phyloP scores from a whole-genome alignment of 2,329 filamentous ascomycete genomes.

The Phyllosticta citribraziliensis region DNA sequence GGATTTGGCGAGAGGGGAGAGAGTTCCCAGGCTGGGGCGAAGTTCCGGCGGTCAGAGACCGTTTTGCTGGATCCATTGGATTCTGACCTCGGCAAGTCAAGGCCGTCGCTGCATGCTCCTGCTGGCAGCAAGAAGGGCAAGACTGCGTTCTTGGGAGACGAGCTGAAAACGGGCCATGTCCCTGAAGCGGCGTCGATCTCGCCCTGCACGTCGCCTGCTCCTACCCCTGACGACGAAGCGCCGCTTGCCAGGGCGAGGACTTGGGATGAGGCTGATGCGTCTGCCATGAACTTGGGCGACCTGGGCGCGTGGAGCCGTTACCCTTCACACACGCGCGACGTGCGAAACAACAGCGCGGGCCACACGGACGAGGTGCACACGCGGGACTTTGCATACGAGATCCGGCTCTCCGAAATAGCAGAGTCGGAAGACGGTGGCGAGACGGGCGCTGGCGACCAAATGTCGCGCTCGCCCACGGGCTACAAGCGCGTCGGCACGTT shows the following conservation, averaged over 20 bases:
- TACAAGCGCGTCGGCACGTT: not conserved
- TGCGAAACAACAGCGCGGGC: conserved; percentile 31
- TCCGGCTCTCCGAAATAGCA: conserved; percentile 15
- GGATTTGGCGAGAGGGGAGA: not conserved
- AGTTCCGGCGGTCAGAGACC: not conserved
- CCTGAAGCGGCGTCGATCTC: not conserved
- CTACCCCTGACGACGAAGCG: not conserved
- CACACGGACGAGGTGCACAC: conserved; percentile 28
- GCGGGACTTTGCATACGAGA: conserved; percentile 34
- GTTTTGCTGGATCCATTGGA: conserved; percentile 4
- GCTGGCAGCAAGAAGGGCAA: not conserved
- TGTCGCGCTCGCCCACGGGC: not conserved
- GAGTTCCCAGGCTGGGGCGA: not conserved
- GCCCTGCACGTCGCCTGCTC: not conserved
- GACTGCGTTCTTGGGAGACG: not conserved
- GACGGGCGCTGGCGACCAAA: conserved; percentile 16
- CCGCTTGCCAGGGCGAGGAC: not conserved
- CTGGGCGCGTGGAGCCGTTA: conserved; percentile 37
- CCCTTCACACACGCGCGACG: conserved; percentile 35
- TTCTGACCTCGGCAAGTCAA: not conserved
- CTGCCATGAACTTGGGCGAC: conserved; percentile 1
- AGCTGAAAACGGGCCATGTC: not conserved
- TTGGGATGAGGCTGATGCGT: not conserved
- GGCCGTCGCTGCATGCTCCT: not conserved
- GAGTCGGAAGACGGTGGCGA: conserved; percentile 20